Conservation (phyloP, 108 stramenopile species). For the Conticribra weissflogii region DNA sequence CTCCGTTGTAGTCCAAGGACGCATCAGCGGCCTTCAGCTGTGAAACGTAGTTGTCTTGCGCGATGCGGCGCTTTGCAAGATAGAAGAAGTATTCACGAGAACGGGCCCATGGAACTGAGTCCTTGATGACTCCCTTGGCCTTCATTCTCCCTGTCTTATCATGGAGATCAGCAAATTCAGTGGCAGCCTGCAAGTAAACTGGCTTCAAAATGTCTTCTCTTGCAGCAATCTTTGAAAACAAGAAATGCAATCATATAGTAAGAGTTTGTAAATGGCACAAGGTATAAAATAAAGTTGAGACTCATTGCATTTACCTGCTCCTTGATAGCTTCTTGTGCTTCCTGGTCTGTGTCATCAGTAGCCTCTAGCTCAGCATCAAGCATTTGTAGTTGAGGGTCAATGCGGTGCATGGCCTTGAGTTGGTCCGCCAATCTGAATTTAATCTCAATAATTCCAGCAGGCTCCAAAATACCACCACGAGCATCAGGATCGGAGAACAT, state of each 20-base stretch:
- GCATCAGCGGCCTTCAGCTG: slow-evolving; percentile 63
- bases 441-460: slow-evolving; percentile 97
- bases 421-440: slow-evolving; percentile 95
- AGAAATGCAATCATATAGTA: too few relatives aligned
- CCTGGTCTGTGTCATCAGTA: slow-evolving; percentile 68
- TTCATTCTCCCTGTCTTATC: slow-evolving; percentile 98
- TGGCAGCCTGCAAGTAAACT: slow-evolving; percentile 95
- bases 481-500: slow-evolving; percentile 98
- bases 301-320: slow-evolving; percentile 65
- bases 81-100: slow-evolving; percentile 97
- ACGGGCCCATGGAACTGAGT: slow-evolving; percentile 89
- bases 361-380: slow-evolving; percentile 87
- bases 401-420: slow-evolving; percentile 87
- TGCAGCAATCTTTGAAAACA: slow-evolving; percentile 77
- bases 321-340: slow-evolving; percentile 68
- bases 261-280: too few relatives aligned
- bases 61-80: slow-evolving; percentile 92
- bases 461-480: slow-evolving; percentile 97
- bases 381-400: slow-evolving; percentile 84
- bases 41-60: slow-evolving; percentile 82
- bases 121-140: slow-evolving; percentile 97
- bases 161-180: slow-evolving; percentile 97
- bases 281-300: too few relatives aligned
- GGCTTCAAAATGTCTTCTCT: slow-evolving; percentile 92
- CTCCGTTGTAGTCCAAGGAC: slow-evolving; percentile 50